Evolutionary conservation across 192 early-diverging fungal genomes (phyloP).

Genomic region (Oehlia diaphana): DNA sequence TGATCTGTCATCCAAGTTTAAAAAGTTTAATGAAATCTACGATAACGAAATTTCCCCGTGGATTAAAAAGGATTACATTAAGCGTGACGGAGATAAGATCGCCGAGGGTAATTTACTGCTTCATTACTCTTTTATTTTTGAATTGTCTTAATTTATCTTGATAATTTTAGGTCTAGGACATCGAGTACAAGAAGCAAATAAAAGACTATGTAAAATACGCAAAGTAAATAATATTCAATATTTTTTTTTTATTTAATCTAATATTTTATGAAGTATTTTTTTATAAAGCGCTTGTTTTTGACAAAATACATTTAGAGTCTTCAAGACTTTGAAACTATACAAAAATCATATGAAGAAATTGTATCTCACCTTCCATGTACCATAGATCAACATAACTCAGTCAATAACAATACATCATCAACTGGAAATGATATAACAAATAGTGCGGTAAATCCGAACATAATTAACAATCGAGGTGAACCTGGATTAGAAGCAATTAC

Average conservation of each 20-base stretch:
- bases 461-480: conserved; percentile 21
- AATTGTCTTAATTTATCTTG: no score
- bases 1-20: background rate
- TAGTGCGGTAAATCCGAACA: background rate
- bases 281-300: background rate
- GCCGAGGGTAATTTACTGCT: background rate
- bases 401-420: background rate
- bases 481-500: conserved; percentile 19
- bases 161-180: conserved; percentile 3
- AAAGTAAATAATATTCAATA: background rate
- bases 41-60: conserved; percentile 8
- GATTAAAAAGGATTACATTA: background rate
- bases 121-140: background rate
- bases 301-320: background rate
- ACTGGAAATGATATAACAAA: background rate
- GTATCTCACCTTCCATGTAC: conserved; percentile 5
- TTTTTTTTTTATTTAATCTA: background rate
- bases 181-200: conserved; percentile 1
- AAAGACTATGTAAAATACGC: background rate
- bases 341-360: conserved; percentile 21
- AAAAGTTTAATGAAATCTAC: background rate
- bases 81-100: background rate
- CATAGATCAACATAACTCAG: background rate
- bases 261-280: background rate
- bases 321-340: conserved; percentile 18